A percentile compares a stretch with the other conserved stretches of the same genome.
phyloP scores from a whole-genome alignment of 371 early-diverging fungal species.

The Nematocida homosporus region DNA sequence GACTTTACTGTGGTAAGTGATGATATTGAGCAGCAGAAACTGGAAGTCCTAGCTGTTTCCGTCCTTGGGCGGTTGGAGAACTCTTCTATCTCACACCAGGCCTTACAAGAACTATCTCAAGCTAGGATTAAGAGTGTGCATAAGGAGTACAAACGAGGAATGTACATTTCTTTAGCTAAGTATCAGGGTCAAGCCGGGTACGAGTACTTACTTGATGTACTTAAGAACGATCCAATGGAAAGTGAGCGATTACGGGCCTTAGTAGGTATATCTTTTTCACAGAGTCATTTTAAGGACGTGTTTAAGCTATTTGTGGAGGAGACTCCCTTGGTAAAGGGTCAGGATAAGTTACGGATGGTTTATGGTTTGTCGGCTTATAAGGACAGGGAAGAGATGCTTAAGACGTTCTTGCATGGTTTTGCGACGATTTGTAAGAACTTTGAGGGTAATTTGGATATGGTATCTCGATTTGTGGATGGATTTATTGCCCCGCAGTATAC shows the following conservation, averaged over 20 bases:
- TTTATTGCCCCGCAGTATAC: slow-evolving; percentile 28
- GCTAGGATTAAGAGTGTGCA: slow-evolving; percentile 10
- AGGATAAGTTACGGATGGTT: slow-evolving; percentile 51
- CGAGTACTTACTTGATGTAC: slow-evolving; percentile 9
- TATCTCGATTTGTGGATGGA: slow-evolving; percentile 32
- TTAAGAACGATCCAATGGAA: slow-evolving; percentile 8
- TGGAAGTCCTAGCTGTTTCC: slow-evolving; percentile 35
- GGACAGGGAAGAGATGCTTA: slow-evolving; percentile 28
- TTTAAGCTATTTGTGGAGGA: slow-evolving; percentile 35
- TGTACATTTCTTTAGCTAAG: slow-evolving; percentile 41
- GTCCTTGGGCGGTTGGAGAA: slow-evolving; percentile 12
- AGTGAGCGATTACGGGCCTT: slow-evolving; percentile 41
- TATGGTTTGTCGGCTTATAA: slow-evolving; percentile 22
- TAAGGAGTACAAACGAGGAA: slow-evolving; percentile 28
- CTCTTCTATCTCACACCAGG: slow-evolving; percentile 15
- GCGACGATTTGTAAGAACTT: slow-evolving; percentile 10
- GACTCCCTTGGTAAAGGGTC: slow-evolving; percentile 22
- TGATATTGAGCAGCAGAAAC: slow-evolving; percentile 16
- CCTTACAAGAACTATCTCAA: slow-evolving; percentile 5
- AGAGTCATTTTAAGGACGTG: slow-evolving; percentile 15
- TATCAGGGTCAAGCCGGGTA: slow-evolving; percentile 42
- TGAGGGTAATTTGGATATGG: slow-evolving; percentile 1
- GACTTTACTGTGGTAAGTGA: not conserved
- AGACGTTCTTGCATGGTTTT: slow-evolving; percentile 24
- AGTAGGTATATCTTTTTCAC: slow-evolving; percentile 8